Evolutionary conservation across 2,329 filamentous ascomycete genomes (phyloP).

Genomic region (Gaeumannomyces tritici): DNA sequence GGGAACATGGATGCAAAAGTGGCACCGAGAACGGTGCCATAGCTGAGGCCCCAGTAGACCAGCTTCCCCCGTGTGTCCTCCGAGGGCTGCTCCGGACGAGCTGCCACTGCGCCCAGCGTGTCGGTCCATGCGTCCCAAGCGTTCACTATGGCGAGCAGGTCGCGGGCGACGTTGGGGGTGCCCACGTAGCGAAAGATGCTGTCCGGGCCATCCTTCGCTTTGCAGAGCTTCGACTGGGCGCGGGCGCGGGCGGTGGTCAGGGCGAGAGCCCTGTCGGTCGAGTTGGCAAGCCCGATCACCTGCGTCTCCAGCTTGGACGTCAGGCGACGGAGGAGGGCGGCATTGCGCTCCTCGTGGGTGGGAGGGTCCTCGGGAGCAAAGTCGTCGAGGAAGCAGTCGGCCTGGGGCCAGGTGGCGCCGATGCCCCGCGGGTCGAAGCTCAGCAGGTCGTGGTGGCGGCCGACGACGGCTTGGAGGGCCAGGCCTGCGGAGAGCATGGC

Average conservation of each 20-base stretch:
- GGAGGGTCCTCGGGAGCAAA: constrained; percentile 10
- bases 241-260: constrained; percentile 17
- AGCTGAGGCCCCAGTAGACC: constrained; percentile 27
- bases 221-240: constrained; percentile 22
- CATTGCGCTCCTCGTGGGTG: constrained; percentile 15
- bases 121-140: constrained; percentile 25
- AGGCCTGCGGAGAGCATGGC: constrained; percentile 17
- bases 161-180: constrained; percentile 25
- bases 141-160: constrained; percentile 30
- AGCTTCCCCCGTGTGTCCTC: constrained; percentile 12
- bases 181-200: constrained; percentile 23
- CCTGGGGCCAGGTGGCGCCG: constrained; percentile 25
- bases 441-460: constrained; percentile 30
- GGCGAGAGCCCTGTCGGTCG: constrained; percentile 20
- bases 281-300: constrained; percentile 23
- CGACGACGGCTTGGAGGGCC: constrained; percentile 24
- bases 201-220: constrained; percentile 15
- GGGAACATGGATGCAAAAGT: constrained; percentile 24
- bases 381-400: constrained; percentile 25
- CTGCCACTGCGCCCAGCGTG: constrained; percentile 7
- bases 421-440: constrained; percentile 38
- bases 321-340: constrained; percentile 20
- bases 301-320: constrained; percentile 20
- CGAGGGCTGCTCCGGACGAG: not conserved
- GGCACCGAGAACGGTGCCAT: constrained; percentile 24